Percentiles rank a stretch among this genome's conserved stretches.
Conservation (phyloP, 148 eudicot genomes). For the Rhododendron vialii region DNA sequence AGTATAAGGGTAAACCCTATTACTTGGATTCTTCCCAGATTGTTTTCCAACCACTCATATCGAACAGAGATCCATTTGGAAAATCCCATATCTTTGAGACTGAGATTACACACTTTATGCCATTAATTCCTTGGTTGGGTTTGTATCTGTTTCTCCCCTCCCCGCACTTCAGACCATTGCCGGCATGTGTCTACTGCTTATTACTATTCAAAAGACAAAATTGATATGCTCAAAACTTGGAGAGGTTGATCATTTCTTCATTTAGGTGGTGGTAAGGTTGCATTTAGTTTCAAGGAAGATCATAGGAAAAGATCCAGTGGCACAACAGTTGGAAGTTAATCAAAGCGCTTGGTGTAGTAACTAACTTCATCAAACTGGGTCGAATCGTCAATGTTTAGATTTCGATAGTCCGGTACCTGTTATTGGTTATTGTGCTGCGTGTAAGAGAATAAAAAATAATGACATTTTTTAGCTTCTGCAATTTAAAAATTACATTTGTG, state of each 20-base stretch:
- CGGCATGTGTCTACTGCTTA: neutral
- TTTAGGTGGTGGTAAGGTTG: constrained; percentile 2
- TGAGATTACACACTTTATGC: neutral
- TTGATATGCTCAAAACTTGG: neutral
- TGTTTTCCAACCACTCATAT: neutral
- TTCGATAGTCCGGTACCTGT: neutral
- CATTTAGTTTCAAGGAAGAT: neutral
- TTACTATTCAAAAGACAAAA: neutral
- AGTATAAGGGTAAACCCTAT: neutral
- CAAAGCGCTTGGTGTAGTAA: neutral
- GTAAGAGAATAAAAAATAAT: neutral
- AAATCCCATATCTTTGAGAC: neutral
- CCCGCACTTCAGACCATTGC: neutral
- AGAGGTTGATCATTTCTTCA: neutral
- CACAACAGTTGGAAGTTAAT: neutral
- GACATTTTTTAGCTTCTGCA: neutral
- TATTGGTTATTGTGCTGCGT: neutral
- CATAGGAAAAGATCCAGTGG: neutral
- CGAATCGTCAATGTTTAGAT: neutral
- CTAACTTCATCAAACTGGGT: neutral
- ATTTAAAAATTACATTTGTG: neutral
- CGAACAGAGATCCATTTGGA: neutral
- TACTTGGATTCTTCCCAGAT: neutral
- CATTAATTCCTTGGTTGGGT: neutral
- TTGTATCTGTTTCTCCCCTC: constrained; percentile 1